Evolutionary conservation across 2,329 filamentous ascomycete genomes (phyloP).

Genomic region (Ascochyta rabiei): DNA sequence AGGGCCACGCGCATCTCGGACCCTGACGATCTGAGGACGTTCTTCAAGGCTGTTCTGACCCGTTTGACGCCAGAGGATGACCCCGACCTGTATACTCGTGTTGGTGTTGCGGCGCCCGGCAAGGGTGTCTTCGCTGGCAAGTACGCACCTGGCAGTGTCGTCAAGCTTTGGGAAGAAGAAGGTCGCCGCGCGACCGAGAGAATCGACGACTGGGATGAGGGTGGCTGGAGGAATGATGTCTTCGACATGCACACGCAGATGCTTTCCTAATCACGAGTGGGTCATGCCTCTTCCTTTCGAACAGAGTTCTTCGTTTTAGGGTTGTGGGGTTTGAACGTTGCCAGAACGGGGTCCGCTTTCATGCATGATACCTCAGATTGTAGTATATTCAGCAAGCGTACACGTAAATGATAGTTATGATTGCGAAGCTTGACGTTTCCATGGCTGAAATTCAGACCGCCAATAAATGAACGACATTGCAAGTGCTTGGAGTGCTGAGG

Average conservation of each 20-base stretch:
- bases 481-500: no score
- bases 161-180: slow-evolving; percentile 88
- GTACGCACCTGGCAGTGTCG: slow-evolving; percentile 87
- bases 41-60: slow-evolving; percentile 81
- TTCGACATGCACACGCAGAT: slow-evolving; percentile 63
- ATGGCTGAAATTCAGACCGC: no score
- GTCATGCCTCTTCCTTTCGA: not conserved
- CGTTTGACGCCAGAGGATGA: slow-evolving; percentile 74
- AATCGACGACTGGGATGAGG: slow-evolving; percentile 73
- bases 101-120: slow-evolving; percentile 69
- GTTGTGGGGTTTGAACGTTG: not conserved
- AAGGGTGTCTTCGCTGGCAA: slow-evolving; percentile 77
- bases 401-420: no score
- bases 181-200: slow-evolving; percentile 71
- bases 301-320: not conserved
- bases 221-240: slow-evolving; percentile 85
- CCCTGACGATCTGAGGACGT: slow-evolving; percentile 79
- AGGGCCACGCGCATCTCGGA: slow-evolving; percentile 83
- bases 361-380: not conserved
- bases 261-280: slow-evolving; percentile 13
- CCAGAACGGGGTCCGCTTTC: slow-evolving; percentile 1
- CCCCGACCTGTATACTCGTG: slow-evolving; percentile 74
- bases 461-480: no score
- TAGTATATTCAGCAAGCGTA: slow-evolving; percentile 5
- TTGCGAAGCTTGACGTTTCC: no score